These are phyloP conservation scores for Boletales sp. DNA, from an alignment of 768 basidiomycete species.

Conservation along the genomic window DNA sequence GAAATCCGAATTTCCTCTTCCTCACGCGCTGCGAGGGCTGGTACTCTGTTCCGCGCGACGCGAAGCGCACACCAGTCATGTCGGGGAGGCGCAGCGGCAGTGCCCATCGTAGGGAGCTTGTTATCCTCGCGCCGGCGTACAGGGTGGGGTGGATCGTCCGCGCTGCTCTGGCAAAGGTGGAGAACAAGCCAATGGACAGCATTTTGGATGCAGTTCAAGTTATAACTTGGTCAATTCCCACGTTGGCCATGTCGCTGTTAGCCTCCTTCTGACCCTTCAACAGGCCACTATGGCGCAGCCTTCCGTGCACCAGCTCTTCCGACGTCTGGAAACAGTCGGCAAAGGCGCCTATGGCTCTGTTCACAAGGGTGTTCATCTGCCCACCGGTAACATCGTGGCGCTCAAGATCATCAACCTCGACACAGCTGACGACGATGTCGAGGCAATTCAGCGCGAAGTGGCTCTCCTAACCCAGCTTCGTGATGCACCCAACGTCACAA, in stretches of 20 bases:
- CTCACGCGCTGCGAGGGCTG: conserved; percentile 94
- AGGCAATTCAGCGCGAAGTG: conserved; percentile 94
- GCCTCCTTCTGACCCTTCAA: too few species aligned
- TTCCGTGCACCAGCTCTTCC: conserved; percentile 76
- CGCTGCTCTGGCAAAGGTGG: conserved; percentile 20
- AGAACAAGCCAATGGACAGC: conserved; percentile 14
- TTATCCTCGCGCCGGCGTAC: conserved; percentile 7
- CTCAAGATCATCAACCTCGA: conserved; percentile 99
- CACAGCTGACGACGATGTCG: conserved; percentile 93
- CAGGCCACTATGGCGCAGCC: conserved; percentile 38
- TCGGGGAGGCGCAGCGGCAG: conserved; percentile 17
- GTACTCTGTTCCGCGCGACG: conserved; percentile 82
- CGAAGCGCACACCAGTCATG: conserved; percentile 43
- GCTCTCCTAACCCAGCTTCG: conserved; percentile 86
- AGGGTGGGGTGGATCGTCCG: conserved; percentile 20
- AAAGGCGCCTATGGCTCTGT: conserved; percentile 97
- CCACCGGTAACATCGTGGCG: conserved; percentile 85
- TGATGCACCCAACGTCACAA: conserved; percentile 86
- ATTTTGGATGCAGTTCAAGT: conserved; percentile 2
- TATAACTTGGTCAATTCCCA: conserved; percentile 12
- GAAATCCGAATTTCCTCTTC: conserved; percentile 91
- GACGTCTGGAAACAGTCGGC: conserved; percentile 87
- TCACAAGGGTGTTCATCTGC: conserved; percentile 82
- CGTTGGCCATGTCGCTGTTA: conserved; percentile 5
- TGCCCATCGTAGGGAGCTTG: conserved; percentile 19